These are phyloP conservation scores for Picea abies DNA, from an alignment of 83 land plant species.

Conservation along the genomic window DNA sequence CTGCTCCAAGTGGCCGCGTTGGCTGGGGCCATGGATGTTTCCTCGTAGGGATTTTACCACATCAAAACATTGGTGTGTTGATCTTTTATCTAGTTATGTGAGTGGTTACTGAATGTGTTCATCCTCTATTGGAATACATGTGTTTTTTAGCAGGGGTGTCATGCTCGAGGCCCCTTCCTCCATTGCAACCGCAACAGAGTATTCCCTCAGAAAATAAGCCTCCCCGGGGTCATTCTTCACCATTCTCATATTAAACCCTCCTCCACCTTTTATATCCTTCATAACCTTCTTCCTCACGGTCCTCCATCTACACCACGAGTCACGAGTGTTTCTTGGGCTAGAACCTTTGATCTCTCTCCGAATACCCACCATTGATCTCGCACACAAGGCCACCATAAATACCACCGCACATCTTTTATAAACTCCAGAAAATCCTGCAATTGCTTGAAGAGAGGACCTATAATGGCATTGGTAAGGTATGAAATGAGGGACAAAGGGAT, in stretches of 20 bases:
- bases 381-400: background rate
- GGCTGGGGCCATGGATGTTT: no score
- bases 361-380: background rate
- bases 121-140: no score
- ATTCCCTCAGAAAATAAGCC: background rate
- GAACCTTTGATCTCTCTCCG: background rate
- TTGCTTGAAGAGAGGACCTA: no score
- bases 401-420: background rate
- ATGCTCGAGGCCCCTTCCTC: background rate
- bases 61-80: no score
- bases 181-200: background rate
- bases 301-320: background rate
- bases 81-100: no score
- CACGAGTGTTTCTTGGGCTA: background rate
- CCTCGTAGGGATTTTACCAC: no score
- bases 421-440: no score
- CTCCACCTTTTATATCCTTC: background rate
- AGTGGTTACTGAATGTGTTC: no score
- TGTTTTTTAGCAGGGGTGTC: no score
- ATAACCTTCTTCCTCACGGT: background rate
- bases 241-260: background rate
- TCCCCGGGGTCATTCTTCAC: conserved; percentile 1
- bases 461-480: no score
- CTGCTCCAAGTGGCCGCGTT: no score
- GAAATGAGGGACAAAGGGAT: no score